phyloP scores from a whole-genome alignment of 257 asterid species.

The Anisodus acutangulus region DNA sequence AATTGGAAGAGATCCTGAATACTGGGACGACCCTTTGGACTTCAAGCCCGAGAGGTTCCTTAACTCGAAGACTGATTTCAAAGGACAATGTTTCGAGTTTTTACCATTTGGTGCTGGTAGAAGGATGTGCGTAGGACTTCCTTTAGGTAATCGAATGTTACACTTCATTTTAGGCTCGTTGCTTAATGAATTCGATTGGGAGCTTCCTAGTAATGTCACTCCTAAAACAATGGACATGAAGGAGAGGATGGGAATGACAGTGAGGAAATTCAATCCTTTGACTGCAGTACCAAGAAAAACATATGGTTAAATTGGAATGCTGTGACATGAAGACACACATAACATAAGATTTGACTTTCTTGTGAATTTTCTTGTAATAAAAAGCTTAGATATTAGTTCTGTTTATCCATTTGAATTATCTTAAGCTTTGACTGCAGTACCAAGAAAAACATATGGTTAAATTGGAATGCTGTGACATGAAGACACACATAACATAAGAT shows the following conservation, averaged over 20 bases:
- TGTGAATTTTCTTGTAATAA: slow-evolving; percentile 9
- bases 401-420: not conserved
- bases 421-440: slow-evolving; percentile 36
- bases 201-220: slow-evolving; percentile 27
- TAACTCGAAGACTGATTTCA: slow-evolving; percentile 50
- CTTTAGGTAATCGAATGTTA: slow-evolving; percentile 61
- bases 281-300: slow-evolving; percentile 40
- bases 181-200: slow-evolving; percentile 47
- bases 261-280: slow-evolving; percentile 39
- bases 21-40: slow-evolving; percentile 55
- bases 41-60: slow-evolving; percentile 64
- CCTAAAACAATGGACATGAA: slow-evolving; percentile 39
- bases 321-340: not conserved
- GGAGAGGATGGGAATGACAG: slow-evolving; percentile 44
- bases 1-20: slow-evolving; percentile 61
- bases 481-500: not conserved
- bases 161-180: slow-evolving; percentile 44
- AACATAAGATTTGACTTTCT: not conserved
- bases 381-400: not conserved
- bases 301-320: not conserved
- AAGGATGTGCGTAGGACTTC: slow-evolving; percentile 62
- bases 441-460: slow-evolving; percentile 29
- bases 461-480: not conserved
- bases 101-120: slow-evolving; percentile 69
- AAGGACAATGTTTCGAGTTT: slow-evolving; percentile 60